These are phyloP conservation scores for Thyridium curvatum DNA, from an alignment of 2,329 filamentous ascomycete species.

Conservation along the genomic window DNA sequence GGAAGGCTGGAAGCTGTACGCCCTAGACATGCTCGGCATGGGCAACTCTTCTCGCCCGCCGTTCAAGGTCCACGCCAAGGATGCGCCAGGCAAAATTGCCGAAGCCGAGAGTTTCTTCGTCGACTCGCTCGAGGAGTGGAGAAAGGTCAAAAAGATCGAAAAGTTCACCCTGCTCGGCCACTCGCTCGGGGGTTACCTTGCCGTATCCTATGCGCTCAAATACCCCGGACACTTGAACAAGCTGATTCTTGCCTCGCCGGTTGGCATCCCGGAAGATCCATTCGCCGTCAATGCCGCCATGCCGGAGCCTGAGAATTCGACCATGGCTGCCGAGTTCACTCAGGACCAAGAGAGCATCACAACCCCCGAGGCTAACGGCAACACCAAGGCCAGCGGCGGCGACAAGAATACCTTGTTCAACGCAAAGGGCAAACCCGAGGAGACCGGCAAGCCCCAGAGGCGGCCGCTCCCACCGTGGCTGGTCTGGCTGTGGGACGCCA, in stretches of 20 bases:
- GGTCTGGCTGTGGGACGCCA: constrained; percentile 92
- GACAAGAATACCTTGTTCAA: constrained; percentile 22
- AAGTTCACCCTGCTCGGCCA: constrained; percentile 91
- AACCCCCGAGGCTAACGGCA: constrained; percentile 22
- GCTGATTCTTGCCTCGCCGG: constrained; percentile 88
- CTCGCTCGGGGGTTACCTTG: constrained; percentile 90
- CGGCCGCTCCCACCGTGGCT: constrained; percentile 77
- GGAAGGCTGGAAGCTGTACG: constrained; percentile 81
- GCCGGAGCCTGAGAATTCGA: constrained; percentile 69
- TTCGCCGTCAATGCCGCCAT: constrained; percentile 77
- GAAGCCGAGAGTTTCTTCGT: constrained; percentile 96
- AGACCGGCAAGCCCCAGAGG: constrained; percentile 20
- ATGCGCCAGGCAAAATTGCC: constrained; percentile 70
- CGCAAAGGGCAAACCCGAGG: constrained; percentile 19
- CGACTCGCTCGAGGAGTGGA: constrained; percentile 94
- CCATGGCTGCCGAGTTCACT: constrained; percentile 69
- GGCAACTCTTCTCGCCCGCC: constrained; percentile 77
- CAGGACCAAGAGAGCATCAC: constrained; percentile 59
- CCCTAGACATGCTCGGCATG: constrained; percentile 93
- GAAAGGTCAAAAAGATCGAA: constrained; percentile 79
- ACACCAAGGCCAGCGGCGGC: constrained; percentile 17
- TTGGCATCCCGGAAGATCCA: constrained; percentile 90
- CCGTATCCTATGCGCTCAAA: constrained; percentile 90
- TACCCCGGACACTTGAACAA: constrained; percentile 95
- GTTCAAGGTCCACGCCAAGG: constrained; percentile 81